These are phyloP conservation scores for Nakazawaea laoshanensis DNA, from an alignment of 805 yeast species.

Conservation along the genomic window DNA sequence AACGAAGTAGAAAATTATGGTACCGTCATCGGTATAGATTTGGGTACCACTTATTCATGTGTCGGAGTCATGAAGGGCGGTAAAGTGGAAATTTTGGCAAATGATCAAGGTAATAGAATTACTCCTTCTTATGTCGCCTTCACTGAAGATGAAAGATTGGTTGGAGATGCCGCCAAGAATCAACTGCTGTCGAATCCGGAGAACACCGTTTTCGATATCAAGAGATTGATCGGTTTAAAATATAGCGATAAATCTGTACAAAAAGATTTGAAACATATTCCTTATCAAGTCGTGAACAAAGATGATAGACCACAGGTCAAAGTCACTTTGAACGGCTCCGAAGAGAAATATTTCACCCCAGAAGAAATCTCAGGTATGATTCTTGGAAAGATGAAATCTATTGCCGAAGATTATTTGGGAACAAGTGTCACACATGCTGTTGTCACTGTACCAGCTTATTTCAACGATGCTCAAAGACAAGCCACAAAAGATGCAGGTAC, in stretches of 20 bases:
- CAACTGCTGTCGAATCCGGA: constrained; percentile 96
- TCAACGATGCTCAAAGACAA: constrained; percentile 91
- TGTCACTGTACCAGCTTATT: constrained; percentile 89
- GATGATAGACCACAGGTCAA: constrained; percentile 82
- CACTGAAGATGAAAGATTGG: constrained; percentile 90
- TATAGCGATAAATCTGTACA: constrained; percentile 73
- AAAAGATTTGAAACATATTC: constrained; percentile 79
- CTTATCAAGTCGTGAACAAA: constrained; percentile 71
- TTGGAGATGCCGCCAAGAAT: constrained; percentile 97
- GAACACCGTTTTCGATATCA: constrained; percentile 93
- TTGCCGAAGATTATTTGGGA: constrained; percentile 88
- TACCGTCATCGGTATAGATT: constrained; percentile 83
- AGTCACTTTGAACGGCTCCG: constrained; percentile 84
- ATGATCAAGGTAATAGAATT: constrained; percentile 98
- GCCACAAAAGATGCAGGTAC: constrained; percentile 92
- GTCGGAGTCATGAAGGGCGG: constrained; percentile 84
- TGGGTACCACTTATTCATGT: constrained; percentile 97
- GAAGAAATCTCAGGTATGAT: constrained; percentile 95
- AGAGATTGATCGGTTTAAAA: constrained; percentile 86
- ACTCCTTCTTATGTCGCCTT: constrained; percentile 96
- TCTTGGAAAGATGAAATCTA: constrained; percentile 82
- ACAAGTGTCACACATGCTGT: constrained; percentile 81
- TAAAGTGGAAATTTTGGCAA: constrained; percentile 91
- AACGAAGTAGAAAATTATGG: constrained; percentile 40
- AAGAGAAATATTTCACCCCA: constrained; percentile 73